Evolutionary conservation across 163 green algal species (phyloP).

Genomic region (Scenedesmus sp.): DNA sequence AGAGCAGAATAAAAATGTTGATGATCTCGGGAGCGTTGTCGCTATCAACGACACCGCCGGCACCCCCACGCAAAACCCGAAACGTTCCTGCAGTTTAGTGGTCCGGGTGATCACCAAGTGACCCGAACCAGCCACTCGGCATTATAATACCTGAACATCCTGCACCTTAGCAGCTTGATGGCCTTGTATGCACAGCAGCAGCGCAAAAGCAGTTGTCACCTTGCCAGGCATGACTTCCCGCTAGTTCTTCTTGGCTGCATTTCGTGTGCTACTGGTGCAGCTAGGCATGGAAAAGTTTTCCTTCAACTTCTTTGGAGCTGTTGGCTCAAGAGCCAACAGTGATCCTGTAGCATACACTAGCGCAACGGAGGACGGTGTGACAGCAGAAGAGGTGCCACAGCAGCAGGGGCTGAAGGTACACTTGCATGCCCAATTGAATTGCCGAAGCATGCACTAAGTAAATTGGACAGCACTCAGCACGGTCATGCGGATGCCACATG

Average conservation of each 20-base stretch:
- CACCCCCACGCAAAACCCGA: neutral
- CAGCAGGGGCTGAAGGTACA: constrained; percentile 3
- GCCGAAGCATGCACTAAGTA: neutral
- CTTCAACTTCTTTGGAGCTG: constrained; percentile 50
- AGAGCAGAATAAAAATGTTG: neutral
- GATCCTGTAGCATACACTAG: neutral
- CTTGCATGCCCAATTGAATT: neutral
- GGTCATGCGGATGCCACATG: too few species aligned
- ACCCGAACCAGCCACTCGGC: too few species aligned
- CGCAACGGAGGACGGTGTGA: neutral
- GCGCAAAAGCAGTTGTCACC: neutral
- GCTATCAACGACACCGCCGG: neutral
- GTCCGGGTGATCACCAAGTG: too few species aligned
- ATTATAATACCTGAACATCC: too few species aligned
- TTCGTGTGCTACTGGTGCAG: neutral
- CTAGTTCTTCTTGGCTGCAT: neutral
- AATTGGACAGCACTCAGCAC: too few species aligned
- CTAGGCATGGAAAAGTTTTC: constrained; percentile 25
- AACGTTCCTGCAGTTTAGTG: neutral
- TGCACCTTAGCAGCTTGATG: too few species aligned
- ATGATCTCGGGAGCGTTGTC: neutral
- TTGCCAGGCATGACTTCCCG: neutral
- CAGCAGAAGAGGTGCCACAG: constrained; percentile 21
- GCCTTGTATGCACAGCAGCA: neutral
- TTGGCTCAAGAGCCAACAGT: neutral